These are phyloP conservation scores for Syzygium jambos DNA, from an alignment of 345 rosid species.

Conservation along the genomic window DNA sequence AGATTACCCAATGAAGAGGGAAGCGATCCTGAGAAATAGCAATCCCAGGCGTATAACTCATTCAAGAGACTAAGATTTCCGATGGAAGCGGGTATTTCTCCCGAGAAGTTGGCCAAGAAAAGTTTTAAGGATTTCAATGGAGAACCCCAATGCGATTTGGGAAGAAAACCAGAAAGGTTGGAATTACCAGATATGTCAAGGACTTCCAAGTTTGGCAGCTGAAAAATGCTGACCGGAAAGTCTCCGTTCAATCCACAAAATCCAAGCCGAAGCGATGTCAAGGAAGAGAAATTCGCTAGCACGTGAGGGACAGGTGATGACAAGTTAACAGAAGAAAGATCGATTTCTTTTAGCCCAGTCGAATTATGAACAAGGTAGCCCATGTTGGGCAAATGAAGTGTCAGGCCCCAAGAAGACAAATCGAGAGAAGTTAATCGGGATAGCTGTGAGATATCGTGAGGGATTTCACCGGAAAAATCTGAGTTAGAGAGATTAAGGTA, in stretches of 20 bases:
- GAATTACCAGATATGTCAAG: too few species aligned
- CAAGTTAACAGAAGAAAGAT: not conserved
- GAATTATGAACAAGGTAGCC: not conserved
- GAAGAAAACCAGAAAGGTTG: too few species aligned
- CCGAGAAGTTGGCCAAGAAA: not conserved
- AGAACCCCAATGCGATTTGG: not conserved
- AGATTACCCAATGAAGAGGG: not conserved
- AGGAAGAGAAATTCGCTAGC: not conserved
- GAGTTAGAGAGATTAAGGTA: too few species aligned
- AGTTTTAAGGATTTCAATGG: not conserved
- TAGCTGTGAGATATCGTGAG: too few species aligned
- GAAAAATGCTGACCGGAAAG: not conserved
- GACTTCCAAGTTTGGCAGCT: too few species aligned
- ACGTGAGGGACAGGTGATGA: not conserved
- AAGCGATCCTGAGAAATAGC: not conserved
- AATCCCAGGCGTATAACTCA: rapidly evolving
- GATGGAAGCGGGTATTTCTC: not conserved
- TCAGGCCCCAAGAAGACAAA: not conserved
- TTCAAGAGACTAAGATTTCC: not conserved
- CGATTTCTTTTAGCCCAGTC: not conserved
- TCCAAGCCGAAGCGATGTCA: not conserved
- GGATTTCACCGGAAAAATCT: too few species aligned
- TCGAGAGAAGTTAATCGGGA: too few species aligned
- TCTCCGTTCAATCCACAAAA: not conserved
- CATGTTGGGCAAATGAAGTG: not conserved